These are phyloP conservation scores for Nepenthes alata DNA, from an alignment of 179 eudicot genomes.

Conservation along the genomic window DNA sequence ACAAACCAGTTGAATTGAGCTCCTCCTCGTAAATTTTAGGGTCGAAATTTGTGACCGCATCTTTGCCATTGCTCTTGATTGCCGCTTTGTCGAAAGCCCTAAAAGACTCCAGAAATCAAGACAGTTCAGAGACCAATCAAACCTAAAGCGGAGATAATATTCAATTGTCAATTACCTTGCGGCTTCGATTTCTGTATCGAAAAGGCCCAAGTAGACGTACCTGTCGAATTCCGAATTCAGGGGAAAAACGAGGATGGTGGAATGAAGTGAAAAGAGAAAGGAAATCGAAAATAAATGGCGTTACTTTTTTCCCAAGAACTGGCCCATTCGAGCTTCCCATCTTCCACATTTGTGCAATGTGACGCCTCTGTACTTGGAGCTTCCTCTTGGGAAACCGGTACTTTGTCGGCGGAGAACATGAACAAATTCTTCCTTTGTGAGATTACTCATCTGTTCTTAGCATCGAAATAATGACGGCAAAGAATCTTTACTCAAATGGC, in stretches of 20 bases:
- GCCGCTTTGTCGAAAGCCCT: constrained; percentile 96
- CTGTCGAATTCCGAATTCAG: constrained; percentile 13
- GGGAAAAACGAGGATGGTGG: not conserved
- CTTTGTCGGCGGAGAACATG: constrained; percentile 89
- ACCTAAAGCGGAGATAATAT: not conserved
- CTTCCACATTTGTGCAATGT: constrained; percentile 97
- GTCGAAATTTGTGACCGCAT: constrained; percentile 85
- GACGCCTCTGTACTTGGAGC: constrained; percentile 86
- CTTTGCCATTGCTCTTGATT: constrained; percentile 73
- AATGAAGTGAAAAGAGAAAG: not conserved
- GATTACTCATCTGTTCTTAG: constrained; percentile 51
- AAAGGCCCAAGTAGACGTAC: constrained; percentile 84
- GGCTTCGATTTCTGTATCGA: constrained; percentile 82
- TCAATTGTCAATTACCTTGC: constrained; percentile 43
- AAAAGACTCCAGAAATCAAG: not conserved
- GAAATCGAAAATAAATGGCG: not conserved
- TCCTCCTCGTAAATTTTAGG: constrained; percentile 61
- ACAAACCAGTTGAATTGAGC: constrained; percentile 19
- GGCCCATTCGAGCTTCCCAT: constrained; percentile 99
- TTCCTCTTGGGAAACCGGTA: constrained; percentile 85
- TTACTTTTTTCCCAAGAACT: constrained; percentile 89
- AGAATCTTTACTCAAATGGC: not conserved
- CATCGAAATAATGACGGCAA: not conserved
- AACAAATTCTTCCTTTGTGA: constrained; percentile 89
- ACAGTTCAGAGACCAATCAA: not conserved